phyloP scores from a whole-genome alignment of 2,329 filamentous ascomycete species.

The Arthrobotrys megalospora region DNA sequence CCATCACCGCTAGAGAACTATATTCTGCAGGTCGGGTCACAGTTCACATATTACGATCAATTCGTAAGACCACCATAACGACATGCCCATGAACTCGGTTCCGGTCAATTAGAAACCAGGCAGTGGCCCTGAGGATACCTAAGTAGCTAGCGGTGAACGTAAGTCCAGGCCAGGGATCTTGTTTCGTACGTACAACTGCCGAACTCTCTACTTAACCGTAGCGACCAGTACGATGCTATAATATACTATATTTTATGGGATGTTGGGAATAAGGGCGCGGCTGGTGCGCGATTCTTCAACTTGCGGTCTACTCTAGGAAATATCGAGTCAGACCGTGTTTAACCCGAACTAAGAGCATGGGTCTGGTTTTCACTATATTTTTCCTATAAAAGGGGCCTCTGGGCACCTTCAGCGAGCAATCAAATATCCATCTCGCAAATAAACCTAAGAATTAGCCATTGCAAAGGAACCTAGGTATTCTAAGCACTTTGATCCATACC shows the following conservation, averaged over 20 bases:
- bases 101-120: background rate
- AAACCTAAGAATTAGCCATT: too few relatives aligned
- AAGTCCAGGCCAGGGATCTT: too few relatives aligned
- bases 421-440: background rate
- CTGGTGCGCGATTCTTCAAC: background rate
- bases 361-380: background rate
- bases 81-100: background rate
- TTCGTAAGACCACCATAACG: background rate
- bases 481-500: background rate
- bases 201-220: background rate
- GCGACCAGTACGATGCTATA: background rate
- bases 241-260: background rate
- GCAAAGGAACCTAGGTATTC: background rate
- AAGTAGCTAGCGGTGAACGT: background rate
- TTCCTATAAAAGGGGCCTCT: slow-evolving; percentile 3
- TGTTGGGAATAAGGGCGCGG: background rate
- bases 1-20: background rate
- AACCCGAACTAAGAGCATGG: background rate
- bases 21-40: slow-evolving; percentile 1
- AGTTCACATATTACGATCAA: background rate
- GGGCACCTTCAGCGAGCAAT: background rate
- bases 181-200: slow-evolving; percentile 1
- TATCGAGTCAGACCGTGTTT: background rate
- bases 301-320: background rate
- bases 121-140: too few relatives aligned